Percentiles rank a stretch among this genome's conserved stretches.
Evolutionary conservation across 208 protist genomes (phyloP).

Genomic region (Acanthamoeba royreba): DNA sequence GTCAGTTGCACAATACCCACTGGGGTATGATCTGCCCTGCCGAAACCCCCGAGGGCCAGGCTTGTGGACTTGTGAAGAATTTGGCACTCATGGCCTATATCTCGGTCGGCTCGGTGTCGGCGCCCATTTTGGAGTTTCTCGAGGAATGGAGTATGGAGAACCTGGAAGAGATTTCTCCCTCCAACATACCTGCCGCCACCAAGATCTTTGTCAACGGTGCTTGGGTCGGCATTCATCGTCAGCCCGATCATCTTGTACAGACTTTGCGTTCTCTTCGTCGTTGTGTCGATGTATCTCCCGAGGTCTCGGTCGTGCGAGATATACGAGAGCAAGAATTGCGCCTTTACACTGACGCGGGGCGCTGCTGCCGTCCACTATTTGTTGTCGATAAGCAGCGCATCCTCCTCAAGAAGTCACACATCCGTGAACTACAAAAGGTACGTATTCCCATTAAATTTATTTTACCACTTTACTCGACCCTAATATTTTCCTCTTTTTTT

Average conservation of each 20-base stretch:
- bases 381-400: constrained; percentile 83
- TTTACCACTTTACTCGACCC: background rate
- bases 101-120: constrained; percentile 59
- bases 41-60: constrained; percentile 94
- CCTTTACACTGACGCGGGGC: constrained; percentile 85
- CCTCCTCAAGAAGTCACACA: constrained; percentile 74
- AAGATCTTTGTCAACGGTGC: constrained; percentile 94
- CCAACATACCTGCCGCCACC: constrained; percentile 57
- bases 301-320: constrained; percentile 79
- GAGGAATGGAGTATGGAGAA: constrained; percentile 79
- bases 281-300: constrained; percentile 49
- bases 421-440: constrained; percentile 63
- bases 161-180: constrained; percentile 80
- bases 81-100: constrained; percentile 90
- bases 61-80: constrained; percentile 95
- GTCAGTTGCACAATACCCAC: constrained; percentile 96
- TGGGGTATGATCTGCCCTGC: constrained; percentile 96
- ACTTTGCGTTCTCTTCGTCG: constrained; percentile 75
- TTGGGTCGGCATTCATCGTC: constrained; percentile 88
- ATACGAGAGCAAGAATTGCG: constrained; percentile 81
- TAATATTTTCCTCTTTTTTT: background rate
- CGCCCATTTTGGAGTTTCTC: constrained; percentile 80
- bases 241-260: constrained; percentile 78
- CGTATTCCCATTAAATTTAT: background rate
- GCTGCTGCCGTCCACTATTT: constrained; percentile 81